These are phyloP conservation scores for Hapsidospora chrysogenum DNA, from an alignment of 495 filamentous ascomycete species.

Conservation along the genomic window DNA sequence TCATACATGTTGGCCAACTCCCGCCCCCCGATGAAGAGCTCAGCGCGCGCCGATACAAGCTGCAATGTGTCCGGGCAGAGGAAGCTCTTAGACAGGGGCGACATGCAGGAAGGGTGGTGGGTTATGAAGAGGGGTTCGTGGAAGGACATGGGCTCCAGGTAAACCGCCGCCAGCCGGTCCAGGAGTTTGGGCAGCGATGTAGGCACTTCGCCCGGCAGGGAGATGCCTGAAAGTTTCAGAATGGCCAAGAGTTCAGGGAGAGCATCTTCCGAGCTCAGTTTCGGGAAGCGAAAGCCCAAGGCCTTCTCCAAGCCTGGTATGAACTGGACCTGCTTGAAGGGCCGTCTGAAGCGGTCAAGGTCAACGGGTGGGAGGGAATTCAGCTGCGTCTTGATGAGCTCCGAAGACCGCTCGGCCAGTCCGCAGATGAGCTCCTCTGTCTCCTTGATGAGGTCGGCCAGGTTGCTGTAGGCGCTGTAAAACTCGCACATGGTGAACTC, in stretches of 20 bases:
- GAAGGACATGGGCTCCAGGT: slow-evolving; percentile 55
- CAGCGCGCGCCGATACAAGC: slow-evolving; percentile 54
- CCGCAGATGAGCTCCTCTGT: slow-evolving; percentile 49
- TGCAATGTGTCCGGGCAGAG: slow-evolving; percentile 43
- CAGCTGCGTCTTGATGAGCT: slow-evolving; percentile 29
- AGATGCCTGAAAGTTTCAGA: slow-evolving; percentile 30
- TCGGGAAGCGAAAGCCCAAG: slow-evolving; percentile 48
- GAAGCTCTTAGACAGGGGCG: slow-evolving; percentile 83
- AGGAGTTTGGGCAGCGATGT: slow-evolving; percentile 65
- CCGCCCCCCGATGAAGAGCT: slow-evolving; percentile 66
- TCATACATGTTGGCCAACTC: slow-evolving; percentile 94
- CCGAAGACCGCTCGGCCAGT: slow-evolving; percentile 33
- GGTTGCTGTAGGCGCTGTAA: slow-evolving; percentile 70
- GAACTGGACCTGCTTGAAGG: slow-evolving; percentile 61
- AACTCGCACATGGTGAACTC: slow-evolving; percentile 97
- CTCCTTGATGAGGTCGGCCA: slow-evolving; percentile 56
- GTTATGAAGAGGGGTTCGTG: slow-evolving; percentile 69
- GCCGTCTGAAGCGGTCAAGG: slow-evolving; percentile 15
- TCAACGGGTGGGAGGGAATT: slow-evolving; percentile 32
- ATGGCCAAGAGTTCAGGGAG: slow-evolving; percentile 34
- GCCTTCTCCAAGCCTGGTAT: slow-evolving; percentile 56
- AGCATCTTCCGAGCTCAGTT: slow-evolving; percentile 41
- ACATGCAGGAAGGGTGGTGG: slow-evolving; percentile 80
- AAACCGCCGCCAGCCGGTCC: slow-evolving; percentile 59
- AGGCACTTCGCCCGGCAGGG: slow-evolving; percentile 30